Evolutionary conservation across 164 flowering plant genomes (phyloP), one percentile per base, ranked within the genome.

Genomic region (Tetracentron sinense): DNA sequence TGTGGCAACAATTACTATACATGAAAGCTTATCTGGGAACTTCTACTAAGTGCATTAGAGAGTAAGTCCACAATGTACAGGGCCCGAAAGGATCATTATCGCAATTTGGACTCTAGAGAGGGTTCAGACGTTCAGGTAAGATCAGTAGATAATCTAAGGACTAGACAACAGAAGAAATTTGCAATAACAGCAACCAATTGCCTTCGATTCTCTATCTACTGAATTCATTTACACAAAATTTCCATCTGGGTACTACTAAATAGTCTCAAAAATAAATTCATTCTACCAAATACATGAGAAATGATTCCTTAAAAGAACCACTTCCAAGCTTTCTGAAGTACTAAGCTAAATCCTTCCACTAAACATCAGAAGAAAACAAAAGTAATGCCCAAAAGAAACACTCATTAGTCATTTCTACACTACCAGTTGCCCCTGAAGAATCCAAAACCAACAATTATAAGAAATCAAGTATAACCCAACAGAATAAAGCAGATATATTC

Each of bases 191-290:
- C 44, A 12, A 38, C n/a, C 25, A 11, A 56, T 59, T 28, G 26
- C 42, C 33, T 27, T 28, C 62, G 46, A 46, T 59, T 59, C 62
- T 59, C 51, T 23, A 6, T 55, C 19, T 26, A 55, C 7, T 16
- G 7, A 3, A 20, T 29, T n/a, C 35, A 28, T 55, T 16, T 55
- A n/a, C n/a, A n/a, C n/a, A n/a, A n/a, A n/a, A n/a, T n/a, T n/a
- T n/a, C 19, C 58, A 54, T 55, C 38, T 55, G 58, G 38, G 58
- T 30, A 55, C 38, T 55, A 10, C 38, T 8, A 29, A 55, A 55
- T n/a, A 55, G 4, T 55, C 42, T 12, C 26, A 4, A 49, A 5
- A 47, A 2, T 1, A 47, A n/a, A 4, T n/a, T 21, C 19, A 12
- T 21, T 3, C 16, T n/a, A n/a, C n/a, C n/a, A n/a, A n/a, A n/a